These are phyloP conservation scores for Monosporascus ibericus DNA, from an alignment of 2,329 filamentous ascomycete genomes.

Conservation along the genomic window DNA sequence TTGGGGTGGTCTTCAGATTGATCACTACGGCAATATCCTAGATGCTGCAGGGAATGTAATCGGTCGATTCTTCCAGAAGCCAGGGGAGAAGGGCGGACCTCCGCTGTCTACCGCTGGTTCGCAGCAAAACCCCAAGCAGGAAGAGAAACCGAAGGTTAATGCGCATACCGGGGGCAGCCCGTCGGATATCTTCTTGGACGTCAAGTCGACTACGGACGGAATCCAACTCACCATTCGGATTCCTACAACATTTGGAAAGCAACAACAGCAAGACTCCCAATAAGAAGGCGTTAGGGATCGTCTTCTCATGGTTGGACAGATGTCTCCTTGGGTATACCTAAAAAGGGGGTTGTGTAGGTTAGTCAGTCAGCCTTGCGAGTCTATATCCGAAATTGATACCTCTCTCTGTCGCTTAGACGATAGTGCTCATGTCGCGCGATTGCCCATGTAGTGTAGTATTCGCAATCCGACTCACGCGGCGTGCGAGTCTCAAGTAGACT, in stretches of 20 bases:
- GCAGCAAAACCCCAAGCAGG: slow-evolving; percentile 7
- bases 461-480: no score
- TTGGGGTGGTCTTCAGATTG: slow-evolving; percentile 33
- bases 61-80: slow-evolving; percentile 40
- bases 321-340: not conserved
- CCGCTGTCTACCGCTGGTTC: slow-evolving; percentile 10
- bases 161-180: slow-evolving; percentile 36
- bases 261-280: slow-evolving; percentile 12
- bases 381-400: not conserved
- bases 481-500: no score
- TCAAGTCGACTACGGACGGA: slow-evolving; percentile 51
- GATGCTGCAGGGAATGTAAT: slow-evolving; percentile 39
- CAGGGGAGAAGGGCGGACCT: slow-evolving; percentile 9
- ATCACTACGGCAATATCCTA: slow-evolving; percentile 39
- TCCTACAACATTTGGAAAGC: slow-evolving; percentile 45
- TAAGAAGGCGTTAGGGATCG: not conserved
- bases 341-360: not conserved
- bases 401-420: no score
- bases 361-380: not conserved
- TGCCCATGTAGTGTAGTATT: no score
- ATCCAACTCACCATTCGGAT: slow-evolving; percentile 54
- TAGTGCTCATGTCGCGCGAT: no score
- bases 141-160: slow-evolving; percentile 21
- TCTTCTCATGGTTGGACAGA: not conserved
- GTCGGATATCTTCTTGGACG: slow-evolving; percentile 50